Evolutionary conservation across 805 yeast genomes (phyloP).

Genomic region (Candida sanyiensis): DNA sequence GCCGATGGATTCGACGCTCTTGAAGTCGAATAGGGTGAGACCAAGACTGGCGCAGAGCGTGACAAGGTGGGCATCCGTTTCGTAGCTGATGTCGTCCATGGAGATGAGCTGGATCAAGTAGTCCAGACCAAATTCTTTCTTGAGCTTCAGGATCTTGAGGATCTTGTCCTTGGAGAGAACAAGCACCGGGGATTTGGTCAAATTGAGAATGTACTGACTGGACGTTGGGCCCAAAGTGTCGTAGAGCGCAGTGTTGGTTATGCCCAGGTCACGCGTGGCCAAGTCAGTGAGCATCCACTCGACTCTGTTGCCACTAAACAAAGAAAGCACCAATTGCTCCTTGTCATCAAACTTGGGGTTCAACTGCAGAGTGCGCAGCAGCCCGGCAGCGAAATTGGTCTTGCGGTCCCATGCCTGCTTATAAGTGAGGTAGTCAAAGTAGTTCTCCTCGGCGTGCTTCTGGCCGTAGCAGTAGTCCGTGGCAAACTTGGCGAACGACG

Average conservation of each 20-base stretch:
- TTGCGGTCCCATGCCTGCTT: constrained; percentile 35
- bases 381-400: constrained; percentile 46
- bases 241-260: constrained; percentile 44
- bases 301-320: constrained; percentile 47
- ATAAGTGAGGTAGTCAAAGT: constrained; percentile 37
- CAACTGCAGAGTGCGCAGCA: constrained; percentile 25
- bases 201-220: constrained; percentile 51
- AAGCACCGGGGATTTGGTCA: constrained; percentile 60
- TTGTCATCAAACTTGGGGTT: constrained; percentile 5
- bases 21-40: constrained; percentile 32
- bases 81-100: constrained; percentile 36
- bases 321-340: constrained; percentile 40
- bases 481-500: constrained; percentile 31
- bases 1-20: constrained; percentile 31
- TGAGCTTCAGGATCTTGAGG: constrained; percentile 35
- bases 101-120: constrained; percentile 40
- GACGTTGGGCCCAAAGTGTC: constrained; percentile 55
- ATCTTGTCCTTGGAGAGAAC: constrained; percentile 44
- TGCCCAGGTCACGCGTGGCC: constrained; percentile 35
- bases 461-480: constrained; percentile 20
- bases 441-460: constrained; percentile 18
- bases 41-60: constrained; percentile 20
- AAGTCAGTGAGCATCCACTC: constrained; percentile 66
- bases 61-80: constrained; percentile 22
- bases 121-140: constrained; percentile 26